phyloP scores from a whole-genome alignment of 148 eudicot genomes.

The Camellia japonica region DNA sequence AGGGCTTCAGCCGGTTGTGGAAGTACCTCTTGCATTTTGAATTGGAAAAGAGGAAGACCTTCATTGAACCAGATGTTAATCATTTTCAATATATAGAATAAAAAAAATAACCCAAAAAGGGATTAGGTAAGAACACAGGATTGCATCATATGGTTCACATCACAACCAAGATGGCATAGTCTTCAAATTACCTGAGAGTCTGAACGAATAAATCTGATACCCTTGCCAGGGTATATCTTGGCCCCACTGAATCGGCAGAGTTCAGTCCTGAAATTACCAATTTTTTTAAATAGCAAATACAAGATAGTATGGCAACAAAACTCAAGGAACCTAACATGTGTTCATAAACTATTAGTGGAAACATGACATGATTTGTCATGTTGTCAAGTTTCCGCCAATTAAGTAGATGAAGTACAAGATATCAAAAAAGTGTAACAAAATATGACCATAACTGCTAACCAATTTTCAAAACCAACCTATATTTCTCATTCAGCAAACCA shows the following conservation, averaged over 20 bases:
- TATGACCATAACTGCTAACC: no score
- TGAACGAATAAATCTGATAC: constrained; percentile 48
- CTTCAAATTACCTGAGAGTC: constrained; percentile 47
- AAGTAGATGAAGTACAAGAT: no score
- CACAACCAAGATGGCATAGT: no score
- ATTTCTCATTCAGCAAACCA: no score
- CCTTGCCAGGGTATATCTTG: constrained; percentile 63
- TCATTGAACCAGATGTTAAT: constrained; percentile 1
- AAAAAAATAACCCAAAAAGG: not conserved
- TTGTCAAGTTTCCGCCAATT: no score
- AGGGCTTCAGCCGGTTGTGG: constrained; percentile 64
- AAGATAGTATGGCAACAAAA: not conserved
- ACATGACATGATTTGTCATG: no score
- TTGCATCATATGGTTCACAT: not conserved
- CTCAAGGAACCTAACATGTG: no score
- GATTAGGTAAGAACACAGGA: not conserved
- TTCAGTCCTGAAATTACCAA: constrained; percentile 37
- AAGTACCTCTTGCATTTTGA: constrained; percentile 76
- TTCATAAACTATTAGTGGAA: no score
- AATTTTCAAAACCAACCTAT: no score
- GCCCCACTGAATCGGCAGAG: constrained; percentile 62
- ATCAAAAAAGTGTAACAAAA: no score
- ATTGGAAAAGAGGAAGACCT: constrained; percentile 63
- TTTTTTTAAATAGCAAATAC: not conserved
- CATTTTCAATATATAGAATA: not conserved